These are phyloP conservation scores for Verticillium zaregamsianum DNA, from an alignment of 2,329 filamentous ascomycete genomes.

Conservation along the genomic window DNA sequence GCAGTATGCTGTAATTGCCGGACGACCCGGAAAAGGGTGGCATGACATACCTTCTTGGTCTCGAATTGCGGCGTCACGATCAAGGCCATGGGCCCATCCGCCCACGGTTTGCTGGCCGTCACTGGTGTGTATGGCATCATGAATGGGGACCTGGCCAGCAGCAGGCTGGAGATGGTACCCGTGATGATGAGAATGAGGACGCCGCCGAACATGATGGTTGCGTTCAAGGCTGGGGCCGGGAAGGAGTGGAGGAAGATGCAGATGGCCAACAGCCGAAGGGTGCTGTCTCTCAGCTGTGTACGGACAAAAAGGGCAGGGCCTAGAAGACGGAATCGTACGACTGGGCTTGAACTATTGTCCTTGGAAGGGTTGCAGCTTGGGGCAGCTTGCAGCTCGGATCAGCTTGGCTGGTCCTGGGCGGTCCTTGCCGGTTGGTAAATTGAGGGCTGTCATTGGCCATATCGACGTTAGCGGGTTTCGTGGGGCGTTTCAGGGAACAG, in stretches of 20 bases:
- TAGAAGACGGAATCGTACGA: neutral
- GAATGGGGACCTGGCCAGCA: constrained; percentile 30
- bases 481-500: neutral
- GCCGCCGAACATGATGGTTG: constrained; percentile 9
- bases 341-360: neutral
- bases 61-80: constrained; percentile 49
- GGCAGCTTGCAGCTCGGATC: neutral
- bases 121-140: constrained; percentile 27
- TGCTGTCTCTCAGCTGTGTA: neutral
- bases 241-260: constrained; percentile 1
- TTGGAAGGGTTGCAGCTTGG: neutral
- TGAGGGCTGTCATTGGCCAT: neutral
- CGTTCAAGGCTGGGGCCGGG: constrained; percentile 13
- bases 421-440: neutral
- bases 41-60: constrained; percentile 40
- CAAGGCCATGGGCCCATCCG: constrained; percentile 50
- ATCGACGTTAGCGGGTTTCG: neutral
- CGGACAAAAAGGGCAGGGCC: neutral
- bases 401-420: neutral
- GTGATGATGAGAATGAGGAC: constrained; percentile 21
- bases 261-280: neutral
- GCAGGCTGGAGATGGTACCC: constrained; percentile 23
- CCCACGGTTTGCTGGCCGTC: constrained; percentile 37
- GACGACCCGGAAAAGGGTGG: neutral
- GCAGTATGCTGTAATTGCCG: neutral